Percentiles rank a stretch among this genome's conserved stretches.
Evolutionary conservation across 2,329 filamentous ascomycete genomes (phyloP).

Genomic region (Hypoxylon sp.): DNA sequence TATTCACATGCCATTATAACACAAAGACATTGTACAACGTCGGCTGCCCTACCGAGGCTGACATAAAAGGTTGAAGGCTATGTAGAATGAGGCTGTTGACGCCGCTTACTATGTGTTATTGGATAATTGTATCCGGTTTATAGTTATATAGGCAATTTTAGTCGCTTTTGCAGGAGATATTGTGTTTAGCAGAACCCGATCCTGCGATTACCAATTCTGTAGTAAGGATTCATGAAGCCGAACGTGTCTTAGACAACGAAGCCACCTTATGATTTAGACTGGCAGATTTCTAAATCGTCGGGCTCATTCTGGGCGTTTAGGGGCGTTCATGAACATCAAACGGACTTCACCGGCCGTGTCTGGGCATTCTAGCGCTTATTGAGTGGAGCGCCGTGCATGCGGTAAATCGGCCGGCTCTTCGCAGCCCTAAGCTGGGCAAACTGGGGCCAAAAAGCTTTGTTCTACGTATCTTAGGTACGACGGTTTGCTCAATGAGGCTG

Average conservation of each 20-base stretch:
- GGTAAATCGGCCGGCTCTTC: constrained; percentile 28
- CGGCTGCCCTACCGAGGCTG: neutral
- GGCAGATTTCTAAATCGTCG: neutral
- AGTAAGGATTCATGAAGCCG: constrained; percentile 2
- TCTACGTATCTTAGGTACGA: neutral
- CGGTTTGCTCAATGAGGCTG: neutral
- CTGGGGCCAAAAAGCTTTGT: neutral
- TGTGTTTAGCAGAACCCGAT: neutral
- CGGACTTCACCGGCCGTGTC: constrained; percentile 24
- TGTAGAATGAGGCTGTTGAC: neutral
- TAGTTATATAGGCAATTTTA: neutral
- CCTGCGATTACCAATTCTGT: neutral
- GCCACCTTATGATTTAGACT: neutral
- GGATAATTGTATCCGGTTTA: neutral
- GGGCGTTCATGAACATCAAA: neutral
- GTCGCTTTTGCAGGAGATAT: neutral
- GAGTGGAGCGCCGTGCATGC: constrained; percentile 21
- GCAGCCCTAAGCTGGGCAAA: constrained; percentile 8
- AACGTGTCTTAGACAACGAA: constrained; percentile 12
- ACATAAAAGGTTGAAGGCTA: neutral
- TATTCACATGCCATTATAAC: neutral
- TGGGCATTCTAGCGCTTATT: constrained; percentile 30
- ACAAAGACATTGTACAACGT: neutral
- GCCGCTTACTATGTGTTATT: constrained; percentile 2
- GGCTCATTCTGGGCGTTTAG: neutral